Evolutionary conservation across 192 early-diverging fungal genomes (phyloP).

Genomic region (Coemansia sp.): DNA sequence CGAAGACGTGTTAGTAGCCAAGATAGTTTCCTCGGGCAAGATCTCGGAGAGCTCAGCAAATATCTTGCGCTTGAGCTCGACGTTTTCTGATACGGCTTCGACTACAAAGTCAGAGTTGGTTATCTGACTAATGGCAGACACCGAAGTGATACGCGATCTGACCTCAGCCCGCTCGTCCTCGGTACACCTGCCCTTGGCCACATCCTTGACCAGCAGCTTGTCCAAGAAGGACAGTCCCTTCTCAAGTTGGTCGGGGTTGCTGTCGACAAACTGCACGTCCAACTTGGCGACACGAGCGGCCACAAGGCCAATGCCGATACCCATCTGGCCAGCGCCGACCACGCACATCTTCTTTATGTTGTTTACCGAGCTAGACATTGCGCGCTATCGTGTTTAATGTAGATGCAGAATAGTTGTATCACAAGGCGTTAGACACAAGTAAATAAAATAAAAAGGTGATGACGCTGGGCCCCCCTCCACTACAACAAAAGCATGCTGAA

Average conservation of each 20-base stretch:
- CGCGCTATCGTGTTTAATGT: slow-evolving; percentile 18
- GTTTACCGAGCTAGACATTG: slow-evolving; percentile 28
- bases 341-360: slow-evolving; percentile 69
- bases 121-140: slow-evolving; percentile 64
- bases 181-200: slow-evolving; percentile 85
- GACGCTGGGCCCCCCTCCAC: too few species aligned
- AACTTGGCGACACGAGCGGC: slow-evolving; percentile 80
- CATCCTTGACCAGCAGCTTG: slow-evolving; percentile 84
- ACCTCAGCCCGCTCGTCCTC: slow-evolving; percentile 69
- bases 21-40: slow-evolving; percentile 71
- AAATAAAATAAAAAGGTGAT: too few species aligned
- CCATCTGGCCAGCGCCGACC: slow-evolving; percentile 97
- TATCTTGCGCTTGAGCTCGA: slow-evolving; percentile 77
- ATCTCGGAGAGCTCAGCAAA: slow-evolving; percentile 76
- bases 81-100: slow-evolving; percentile 91
- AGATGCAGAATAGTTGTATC: background rate
- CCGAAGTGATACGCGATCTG: slow-evolving; percentile 66
- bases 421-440: slow-evolving; percentile 1
- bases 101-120: slow-evolving; percentile 81
- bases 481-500: background rate
- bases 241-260: slow-evolving; percentile 73
- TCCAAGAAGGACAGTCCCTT: slow-evolving; percentile 84
- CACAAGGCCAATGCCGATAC: slow-evolving; percentile 89
- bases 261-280: slow-evolving; percentile 81
- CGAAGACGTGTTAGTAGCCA: slow-evolving; percentile 96